Conservation (phyloP, 805 yeast genomes). For the Myxozyma mucilagina region DNA sequence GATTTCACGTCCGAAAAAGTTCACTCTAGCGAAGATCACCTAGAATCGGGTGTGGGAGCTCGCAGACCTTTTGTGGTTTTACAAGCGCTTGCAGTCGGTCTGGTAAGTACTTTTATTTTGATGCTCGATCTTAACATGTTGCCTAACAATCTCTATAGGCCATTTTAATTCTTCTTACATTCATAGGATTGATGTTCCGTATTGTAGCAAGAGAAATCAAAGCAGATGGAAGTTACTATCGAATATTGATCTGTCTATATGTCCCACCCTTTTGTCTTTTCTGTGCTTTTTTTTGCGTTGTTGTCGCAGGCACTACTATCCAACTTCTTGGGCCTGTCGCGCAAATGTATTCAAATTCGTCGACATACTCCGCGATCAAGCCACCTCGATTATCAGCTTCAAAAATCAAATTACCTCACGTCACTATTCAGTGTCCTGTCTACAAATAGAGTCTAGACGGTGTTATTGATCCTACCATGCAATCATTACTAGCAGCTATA, state of each 20-base stretch:
- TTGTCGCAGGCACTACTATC: slow-evolving; percentile 11
- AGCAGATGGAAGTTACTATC: slow-evolving; percentile 14
- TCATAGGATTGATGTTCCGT: slow-evolving; percentile 21
- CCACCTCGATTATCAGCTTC: slow-evolving; percentile 21
- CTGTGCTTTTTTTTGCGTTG: slow-evolving; percentile 24
- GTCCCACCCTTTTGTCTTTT: slow-evolving; percentile 11
- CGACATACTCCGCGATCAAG: slow-evolving; percentile 11
- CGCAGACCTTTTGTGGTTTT: background rate
- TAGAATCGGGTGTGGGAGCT: background rate
- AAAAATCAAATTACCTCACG: slow-evolving; percentile 18
- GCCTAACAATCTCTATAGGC: slow-evolving; percentile 6
- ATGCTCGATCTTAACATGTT: background rate
- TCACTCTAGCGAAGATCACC: background rate
- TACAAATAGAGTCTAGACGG: slow-evolving; percentile 27
- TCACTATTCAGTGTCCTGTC: slow-evolving; percentile 28
- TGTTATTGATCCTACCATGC: slow-evolving; percentile 27
- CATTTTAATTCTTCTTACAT: slow-evolving; percentile 9
- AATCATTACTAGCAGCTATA: slow-evolving; percentile 21
- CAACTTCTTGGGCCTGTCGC: slow-evolving; percentile 23
- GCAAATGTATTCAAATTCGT: slow-evolving; percentile 18
- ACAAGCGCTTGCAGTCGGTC: slow-evolving; percentile 13
- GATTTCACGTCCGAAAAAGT: background rate
- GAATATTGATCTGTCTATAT: slow-evolving; percentile 11
- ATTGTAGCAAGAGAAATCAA: slow-evolving; percentile 19
- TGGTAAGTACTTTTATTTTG: slow-evolving; percentile 1